Conservation (phyloP, 2,329 filamentous ascomycete species). For the Ophiognomonia clavigignenti-juglandacearum region DNA sequence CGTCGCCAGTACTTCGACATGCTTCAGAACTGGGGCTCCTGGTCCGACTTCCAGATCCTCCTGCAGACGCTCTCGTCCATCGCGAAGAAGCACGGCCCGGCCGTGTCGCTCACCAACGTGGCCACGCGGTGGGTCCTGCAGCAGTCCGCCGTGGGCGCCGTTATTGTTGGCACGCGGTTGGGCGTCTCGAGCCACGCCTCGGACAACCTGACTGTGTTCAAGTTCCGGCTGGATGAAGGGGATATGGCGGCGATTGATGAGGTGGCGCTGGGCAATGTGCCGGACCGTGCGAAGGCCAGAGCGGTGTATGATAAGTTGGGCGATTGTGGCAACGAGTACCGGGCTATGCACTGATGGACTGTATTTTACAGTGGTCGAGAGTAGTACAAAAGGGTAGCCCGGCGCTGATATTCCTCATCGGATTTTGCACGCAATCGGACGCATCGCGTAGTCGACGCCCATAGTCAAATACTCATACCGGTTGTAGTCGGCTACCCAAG, state of each 20-base stretch:
- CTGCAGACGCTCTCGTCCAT: conserved; percentile 20
- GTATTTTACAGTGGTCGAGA: no score
- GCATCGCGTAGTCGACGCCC: no score
- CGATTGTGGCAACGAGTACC: conserved; percentile 30
- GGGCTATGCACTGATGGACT: conserved; percentile 23
- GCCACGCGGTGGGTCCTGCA: conserved; percentile 30
- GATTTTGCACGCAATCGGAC: no score
- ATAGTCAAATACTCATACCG: no score
- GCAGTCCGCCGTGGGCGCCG: conserved; percentile 27
- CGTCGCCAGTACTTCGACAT: conserved; percentile 24
- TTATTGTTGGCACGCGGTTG: conserved; percentile 28
- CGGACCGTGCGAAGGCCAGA: conserved; percentile 12
- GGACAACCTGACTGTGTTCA: conserved; percentile 25
- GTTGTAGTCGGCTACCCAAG: no score
- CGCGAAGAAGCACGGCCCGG: conserved; percentile 20
- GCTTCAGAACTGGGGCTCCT: conserved; percentile 26
- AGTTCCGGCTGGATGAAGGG: conserved; percentile 19
- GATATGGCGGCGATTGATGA: conserved; percentile 23
- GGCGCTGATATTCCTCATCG: no score
- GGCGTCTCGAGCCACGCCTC: conserved; percentile 23
- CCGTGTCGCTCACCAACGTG: conserved; percentile 25
- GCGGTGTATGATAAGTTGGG: conserved; percentile 23
- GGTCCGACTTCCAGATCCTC: conserved; percentile 26
- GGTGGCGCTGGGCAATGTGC: conserved; percentile 17
- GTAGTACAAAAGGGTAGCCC: no score